Conservation (phyloP, 371 early-diverging fungal genomes). For the Enterocytospora artemiae region DNA sequence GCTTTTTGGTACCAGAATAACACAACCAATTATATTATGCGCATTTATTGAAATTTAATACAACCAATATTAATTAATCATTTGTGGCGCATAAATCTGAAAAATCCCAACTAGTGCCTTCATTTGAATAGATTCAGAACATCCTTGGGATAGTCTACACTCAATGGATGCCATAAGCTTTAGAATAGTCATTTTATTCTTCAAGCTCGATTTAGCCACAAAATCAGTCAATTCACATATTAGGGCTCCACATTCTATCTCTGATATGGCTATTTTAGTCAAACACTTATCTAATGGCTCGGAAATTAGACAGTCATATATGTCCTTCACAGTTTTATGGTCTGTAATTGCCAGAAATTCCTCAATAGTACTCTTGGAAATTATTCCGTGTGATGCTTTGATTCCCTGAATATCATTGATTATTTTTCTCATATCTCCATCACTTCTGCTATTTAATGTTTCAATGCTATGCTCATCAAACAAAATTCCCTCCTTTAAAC, state of each 20-base stretch:
- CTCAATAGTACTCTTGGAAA: conserved; percentile 27
- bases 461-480: conserved; percentile 68
- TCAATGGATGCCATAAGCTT: conserved; percentile 50
- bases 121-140: conserved; percentile 53
- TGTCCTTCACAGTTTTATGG: conserved; percentile 13
- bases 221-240: conserved; percentile 29
- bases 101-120: conserved; percentile 46
- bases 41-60: too few relatives aligned
- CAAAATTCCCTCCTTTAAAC: conserved; percentile 37
- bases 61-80: too few relatives aligned
- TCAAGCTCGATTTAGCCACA: conserved; percentile 19
- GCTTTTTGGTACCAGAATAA: too few relatives aligned
- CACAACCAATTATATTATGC: too few relatives aligned
- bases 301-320: conserved; percentile 26
- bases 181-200: conserved; percentile 42
- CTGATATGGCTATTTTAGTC: conserved; percentile 1
- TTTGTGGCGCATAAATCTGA: too few relatives aligned
- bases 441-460: conserved; percentile 67
- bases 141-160: conserved; percentile 43
- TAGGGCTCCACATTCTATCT: conserved; percentile 34
- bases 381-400: conserved; percentile 12
- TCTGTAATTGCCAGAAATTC: conserved; percentile 35
- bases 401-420: conserved; percentile 64
- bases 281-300: conserved; percentile 15
- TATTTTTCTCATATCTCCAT: conserved; percentile 88